Base-by-base conservation (phyloP, 805 yeast genomes). In the Candida saitoana region DNA sequence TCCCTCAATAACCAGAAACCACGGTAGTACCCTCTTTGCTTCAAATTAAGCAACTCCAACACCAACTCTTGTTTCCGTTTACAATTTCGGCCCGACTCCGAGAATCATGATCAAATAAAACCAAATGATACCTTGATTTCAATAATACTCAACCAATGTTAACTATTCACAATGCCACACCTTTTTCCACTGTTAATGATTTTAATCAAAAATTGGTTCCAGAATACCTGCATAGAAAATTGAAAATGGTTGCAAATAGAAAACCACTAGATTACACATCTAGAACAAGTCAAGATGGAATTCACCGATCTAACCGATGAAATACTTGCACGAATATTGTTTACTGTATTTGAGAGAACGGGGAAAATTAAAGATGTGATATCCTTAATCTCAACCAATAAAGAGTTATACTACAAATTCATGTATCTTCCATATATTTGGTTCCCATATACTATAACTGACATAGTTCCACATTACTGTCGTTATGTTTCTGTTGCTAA, bases 291-390 rank as follows among this genome's bases (percentile, higher is more conserved):
- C 3, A 27, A 20, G 15, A 9, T 41, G 15, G 24, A 20, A 15
- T n/a, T 41, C 25, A 17, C 20, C 14, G 34, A 38, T 11, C 31
- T 43, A 17, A 38, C 43, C 3, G 38, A 39, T 15, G 43, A 39
- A 17, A n/a, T 43, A 1, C 24, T 43, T 18, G 40, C 18, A n/a
- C 15, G 40, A 25, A 39, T 43, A 6, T 36, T 43, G 33, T 43
- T 30, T 17, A 24, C 30, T 4, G 4, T 36, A 9, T 36, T 24
- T 24, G 14, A 14, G 5, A 6, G 5, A 9, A 36, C 38, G 7
- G 19, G 38, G 8, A 36, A 16, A 6, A 8, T 36, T 24, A 12
- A 16, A 12, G 30, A 20, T 24, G 18, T 36, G 6, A 12, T 36
- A 15, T 5, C 38, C 18, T 12, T 36, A 5, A 17, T 36, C 15